Evolutionary conservation across 805 yeast genomes (phyloP).

Genomic region (Zygoascus bituminiphila): DNA sequence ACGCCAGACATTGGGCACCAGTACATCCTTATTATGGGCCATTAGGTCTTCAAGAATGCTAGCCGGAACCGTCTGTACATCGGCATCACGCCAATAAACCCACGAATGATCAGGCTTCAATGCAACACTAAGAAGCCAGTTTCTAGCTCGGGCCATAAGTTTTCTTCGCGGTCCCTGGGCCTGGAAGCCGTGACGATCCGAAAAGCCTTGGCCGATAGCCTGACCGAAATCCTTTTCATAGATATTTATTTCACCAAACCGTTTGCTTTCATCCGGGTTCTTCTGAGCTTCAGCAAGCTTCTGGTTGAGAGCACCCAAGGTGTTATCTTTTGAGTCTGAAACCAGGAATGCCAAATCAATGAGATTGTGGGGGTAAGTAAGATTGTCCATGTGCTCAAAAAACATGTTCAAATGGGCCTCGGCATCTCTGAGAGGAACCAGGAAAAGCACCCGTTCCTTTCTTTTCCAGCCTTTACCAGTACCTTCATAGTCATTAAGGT

Average conservation of each 20-base stretch:
- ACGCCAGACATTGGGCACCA: conserved; percentile 97
- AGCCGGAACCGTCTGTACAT: conserved; percentile 86
- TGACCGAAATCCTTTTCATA: conserved; percentile 92
- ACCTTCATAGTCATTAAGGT: conserved; percentile 58
- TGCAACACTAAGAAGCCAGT: conserved; percentile 87
- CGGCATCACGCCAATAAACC: conserved; percentile 98
- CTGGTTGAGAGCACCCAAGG: conserved; percentile 57
- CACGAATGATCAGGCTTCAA: conserved; percentile 89
- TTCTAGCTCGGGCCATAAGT: conserved; percentile 92
- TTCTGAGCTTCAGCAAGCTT: conserved; percentile 57
- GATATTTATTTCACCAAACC: conserved; percentile 79
- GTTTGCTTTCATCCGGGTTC: conserved; percentile 49
- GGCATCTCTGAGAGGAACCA: conserved; percentile 91
- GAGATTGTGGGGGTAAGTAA: conserved; percentile 80
- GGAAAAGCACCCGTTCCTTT: conserved; percentile 69
- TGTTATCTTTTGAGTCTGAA: conserved; percentile 83
- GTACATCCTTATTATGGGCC: conserved; percentile 87
- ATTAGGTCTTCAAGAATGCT: conserved; percentile 86
- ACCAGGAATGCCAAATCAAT: conserved; percentile 81
- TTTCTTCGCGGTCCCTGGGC: conserved; percentile 97
- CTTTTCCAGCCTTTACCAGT: conserved; percentile 69
- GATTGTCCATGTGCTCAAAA: conserved; percentile 67
- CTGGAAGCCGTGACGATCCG: conserved; percentile 92
- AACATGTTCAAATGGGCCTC: conserved; percentile 85
- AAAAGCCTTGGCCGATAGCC: conserved; percentile 84